phyloP scores from a whole-genome alignment of 2,329 filamentous ascomycete species.

The Colletotrichum abscissum region DNA sequence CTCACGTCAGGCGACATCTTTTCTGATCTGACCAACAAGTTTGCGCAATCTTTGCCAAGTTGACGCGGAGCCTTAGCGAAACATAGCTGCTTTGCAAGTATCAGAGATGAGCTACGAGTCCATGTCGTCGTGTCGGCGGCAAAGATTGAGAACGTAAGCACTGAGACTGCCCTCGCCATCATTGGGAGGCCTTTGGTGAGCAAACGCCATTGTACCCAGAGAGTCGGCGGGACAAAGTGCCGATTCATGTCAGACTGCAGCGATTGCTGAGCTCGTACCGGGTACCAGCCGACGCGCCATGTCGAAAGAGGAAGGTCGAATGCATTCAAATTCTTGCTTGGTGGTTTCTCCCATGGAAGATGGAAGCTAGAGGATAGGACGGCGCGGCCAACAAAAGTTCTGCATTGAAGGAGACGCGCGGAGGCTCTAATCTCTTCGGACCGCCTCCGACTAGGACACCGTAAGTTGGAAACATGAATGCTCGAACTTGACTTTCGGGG shows the following conservation, averaged over 20 bases:
- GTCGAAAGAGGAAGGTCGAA: slow-evolving; percentile 18
- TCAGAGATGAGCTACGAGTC: background rate
- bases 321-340: background rate
- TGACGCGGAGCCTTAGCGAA: background rate
- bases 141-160: background rate
- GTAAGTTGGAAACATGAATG: background rate
- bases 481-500: background rate
- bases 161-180: background rate
- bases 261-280: background rate
- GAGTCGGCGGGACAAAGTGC: background rate
- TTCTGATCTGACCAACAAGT: background rate
- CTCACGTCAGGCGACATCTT: background rate
- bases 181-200: background rate
- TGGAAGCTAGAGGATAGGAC: background rate
- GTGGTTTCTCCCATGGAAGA: background rate
- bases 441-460: background rate
- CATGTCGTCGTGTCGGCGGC: background rate
- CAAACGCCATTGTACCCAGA: background rate
- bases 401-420: background rate
- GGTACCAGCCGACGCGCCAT: background rate
- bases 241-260: slow-evolving; percentile 1
- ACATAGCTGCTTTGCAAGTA: background rate
- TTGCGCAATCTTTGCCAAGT: background rate
- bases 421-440: background rate
- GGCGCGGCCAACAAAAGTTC: background rate